Evolutionary conservation across 179 eudicot genomes (phyloP).

Genomic region (Silene coronaria): DNA sequence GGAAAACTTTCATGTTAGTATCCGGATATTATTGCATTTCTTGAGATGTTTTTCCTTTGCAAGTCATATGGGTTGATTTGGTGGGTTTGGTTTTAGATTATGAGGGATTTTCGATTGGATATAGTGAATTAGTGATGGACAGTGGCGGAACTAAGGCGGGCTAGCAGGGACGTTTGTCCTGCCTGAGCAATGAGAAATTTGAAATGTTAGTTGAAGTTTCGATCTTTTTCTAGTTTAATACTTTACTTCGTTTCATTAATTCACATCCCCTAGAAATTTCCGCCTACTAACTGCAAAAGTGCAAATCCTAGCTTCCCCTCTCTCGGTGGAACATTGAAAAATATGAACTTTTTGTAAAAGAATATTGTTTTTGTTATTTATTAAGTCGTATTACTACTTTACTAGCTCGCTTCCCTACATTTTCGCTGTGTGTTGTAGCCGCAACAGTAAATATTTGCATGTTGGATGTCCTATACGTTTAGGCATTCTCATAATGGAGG

Average conservation of each 20-base stretch:
- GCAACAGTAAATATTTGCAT: background rate
- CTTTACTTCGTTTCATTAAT: no score
- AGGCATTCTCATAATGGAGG: background rate
- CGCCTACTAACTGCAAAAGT: background rate
- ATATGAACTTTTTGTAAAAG: no score
- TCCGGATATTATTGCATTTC: background rate
- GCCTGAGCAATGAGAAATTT: background rate
- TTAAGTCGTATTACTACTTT: background rate
- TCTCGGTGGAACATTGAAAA: background rate
- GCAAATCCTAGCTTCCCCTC: background rate
- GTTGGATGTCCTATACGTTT: background rate
- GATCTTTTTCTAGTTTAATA: no score
- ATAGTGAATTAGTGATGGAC: no score
- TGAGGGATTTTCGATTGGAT: background rate
- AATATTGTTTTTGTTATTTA: no score
- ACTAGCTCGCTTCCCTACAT: background rate
- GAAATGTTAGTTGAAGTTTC: background rate
- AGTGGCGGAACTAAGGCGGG: background rate
- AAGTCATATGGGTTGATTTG: background rate
- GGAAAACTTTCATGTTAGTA: background rate
- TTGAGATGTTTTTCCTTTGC: background rate
- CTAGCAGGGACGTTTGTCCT: background rate
- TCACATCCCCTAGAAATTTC: no score
- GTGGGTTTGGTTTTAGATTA: background rate
- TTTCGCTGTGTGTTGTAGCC: background rate